phyloP scores from a whole-genome alignment of 345 rosid genomes.

The Eucalyptus regnans region DNA sequence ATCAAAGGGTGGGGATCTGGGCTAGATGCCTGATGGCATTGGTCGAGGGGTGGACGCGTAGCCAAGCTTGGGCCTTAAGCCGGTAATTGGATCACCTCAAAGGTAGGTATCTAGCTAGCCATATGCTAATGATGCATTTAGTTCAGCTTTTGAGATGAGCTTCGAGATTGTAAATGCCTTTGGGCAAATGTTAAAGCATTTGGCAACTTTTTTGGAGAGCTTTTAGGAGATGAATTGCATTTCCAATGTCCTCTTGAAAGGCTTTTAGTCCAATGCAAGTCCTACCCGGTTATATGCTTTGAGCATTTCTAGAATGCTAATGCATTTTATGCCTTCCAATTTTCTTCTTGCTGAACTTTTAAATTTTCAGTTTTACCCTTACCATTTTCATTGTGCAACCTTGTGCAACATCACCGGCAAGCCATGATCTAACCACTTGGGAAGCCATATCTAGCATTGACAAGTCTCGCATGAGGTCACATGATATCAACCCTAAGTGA shows the following conservation, averaged over 20 bases:
- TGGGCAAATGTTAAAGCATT: not conserved
- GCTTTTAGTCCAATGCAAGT: not conserved
- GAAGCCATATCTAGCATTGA: not conserved
- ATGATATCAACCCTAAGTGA: not conserved
- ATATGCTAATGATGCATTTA: not conserved
- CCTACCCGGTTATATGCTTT: not conserved
- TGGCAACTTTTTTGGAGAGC: not conserved
- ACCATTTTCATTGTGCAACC: not conserved
- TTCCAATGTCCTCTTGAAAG: not conserved
- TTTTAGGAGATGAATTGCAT: not conserved
- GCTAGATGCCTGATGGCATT: not conserved
- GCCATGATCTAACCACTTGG: not conserved
- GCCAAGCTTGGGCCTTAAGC: not conserved
- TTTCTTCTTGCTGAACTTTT: not conserved
- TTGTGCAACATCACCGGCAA: not conserved
- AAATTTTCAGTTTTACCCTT: not conserved
- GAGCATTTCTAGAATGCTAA: not conserved
- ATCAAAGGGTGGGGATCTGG: not conserved
- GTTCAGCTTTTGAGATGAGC: not conserved
- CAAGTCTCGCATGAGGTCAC: accelerated
- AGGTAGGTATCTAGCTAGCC: not conserved
- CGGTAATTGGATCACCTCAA: not conserved
- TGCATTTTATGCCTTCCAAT: not conserved
- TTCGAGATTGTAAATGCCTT: not conserved
- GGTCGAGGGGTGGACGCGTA: not conserved